Base-by-base conservation (phyloP, 148 eudicot species). In the Nyssa sinensis region DNA sequence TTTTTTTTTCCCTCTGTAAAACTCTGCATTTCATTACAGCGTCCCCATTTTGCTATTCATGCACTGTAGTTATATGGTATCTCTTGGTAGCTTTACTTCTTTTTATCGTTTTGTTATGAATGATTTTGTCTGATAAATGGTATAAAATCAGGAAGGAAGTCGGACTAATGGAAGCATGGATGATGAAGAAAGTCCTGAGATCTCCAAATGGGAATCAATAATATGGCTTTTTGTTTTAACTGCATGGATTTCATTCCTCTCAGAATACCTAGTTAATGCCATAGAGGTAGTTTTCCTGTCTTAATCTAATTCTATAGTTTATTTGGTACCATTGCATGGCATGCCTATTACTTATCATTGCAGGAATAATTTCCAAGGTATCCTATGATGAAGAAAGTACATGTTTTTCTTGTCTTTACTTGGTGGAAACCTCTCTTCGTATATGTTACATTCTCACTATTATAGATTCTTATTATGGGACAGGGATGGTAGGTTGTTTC, bases 261-360 rank as follows among this genome's bases (percentile, higher is more conserved):
- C 87, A 14, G 87, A 74, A 65, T 84, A 86, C 72, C 74, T 86
- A 16, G 85, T 85, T 29, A 67, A 82, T 74, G 83, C 90, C 62
- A 81, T 86, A 71, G 82, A 84, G 90, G 84, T 81, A 70, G 7
- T 10, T 30, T 60, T 25, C 21, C 7, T 25, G 4, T 71, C 66
- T 25, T 58, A 37, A 23, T 73, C 14, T 13, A 6, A 5, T 1
- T 13, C 13, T 58, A 10, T 61, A 29, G 24, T 31, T 51, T 28
- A n/a, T 17, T 49, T 67, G 32, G n/a, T 51, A 34, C 32, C 31
- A 63, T 63, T 44, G 21, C 27, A 24, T 64, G 0, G 14, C 19
- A 51, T 25, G 35, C 3, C 24, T 30, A 0, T 44, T 12, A 44
- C 6, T 44, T 12, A 69, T 24, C 29, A 28, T 12, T 69, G 16